Conservation (phyloP, 108 stramenopile species). For the Skeletonema marinoi region DNA sequence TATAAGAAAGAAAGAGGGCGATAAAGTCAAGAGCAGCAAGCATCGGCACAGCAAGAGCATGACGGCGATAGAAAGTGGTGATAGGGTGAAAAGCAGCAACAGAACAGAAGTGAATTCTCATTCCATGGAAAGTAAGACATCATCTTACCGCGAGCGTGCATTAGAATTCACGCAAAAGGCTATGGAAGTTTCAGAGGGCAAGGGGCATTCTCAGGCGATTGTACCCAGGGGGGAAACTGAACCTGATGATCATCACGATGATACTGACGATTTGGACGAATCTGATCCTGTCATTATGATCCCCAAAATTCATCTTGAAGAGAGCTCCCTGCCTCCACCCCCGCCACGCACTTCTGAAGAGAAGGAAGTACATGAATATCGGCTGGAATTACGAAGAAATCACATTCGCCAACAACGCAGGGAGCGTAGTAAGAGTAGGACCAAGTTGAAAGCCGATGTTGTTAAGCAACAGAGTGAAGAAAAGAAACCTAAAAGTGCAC, state of each 20-base stretch:
- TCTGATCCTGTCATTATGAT: conserved; percentile 46
- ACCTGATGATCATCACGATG: neutral
- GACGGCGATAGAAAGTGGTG: neutral
- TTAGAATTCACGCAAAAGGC: conserved; percentile 5
- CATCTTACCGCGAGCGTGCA: neutral
- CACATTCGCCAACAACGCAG: neutral
- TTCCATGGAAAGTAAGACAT: neutral
- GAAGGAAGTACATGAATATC: conserved; percentile 11
- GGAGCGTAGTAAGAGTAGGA: conserved; percentile 5
- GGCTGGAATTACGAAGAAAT: conserved; percentile 28
- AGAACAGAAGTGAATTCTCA: neutral
- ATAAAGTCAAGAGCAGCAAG: neutral
- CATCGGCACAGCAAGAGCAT: neutral
- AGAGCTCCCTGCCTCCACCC: conserved; percentile 12
- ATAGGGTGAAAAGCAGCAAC: neutral
- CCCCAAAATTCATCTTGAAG: conserved; percentile 1
- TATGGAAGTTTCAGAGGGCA: neutral
- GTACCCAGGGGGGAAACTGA: neutral
- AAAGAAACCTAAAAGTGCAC: neutral
- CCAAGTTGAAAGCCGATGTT: neutral
- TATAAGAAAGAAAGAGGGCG: neutral
- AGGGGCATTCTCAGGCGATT: conserved; percentile 1
- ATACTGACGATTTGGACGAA: conserved; percentile 20
- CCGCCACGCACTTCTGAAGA: conserved; percentile 40
- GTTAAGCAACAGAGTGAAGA: neutral